Conservation (phyloP, 345 rosid species). For the Bruguiera parviflora region DNA sequence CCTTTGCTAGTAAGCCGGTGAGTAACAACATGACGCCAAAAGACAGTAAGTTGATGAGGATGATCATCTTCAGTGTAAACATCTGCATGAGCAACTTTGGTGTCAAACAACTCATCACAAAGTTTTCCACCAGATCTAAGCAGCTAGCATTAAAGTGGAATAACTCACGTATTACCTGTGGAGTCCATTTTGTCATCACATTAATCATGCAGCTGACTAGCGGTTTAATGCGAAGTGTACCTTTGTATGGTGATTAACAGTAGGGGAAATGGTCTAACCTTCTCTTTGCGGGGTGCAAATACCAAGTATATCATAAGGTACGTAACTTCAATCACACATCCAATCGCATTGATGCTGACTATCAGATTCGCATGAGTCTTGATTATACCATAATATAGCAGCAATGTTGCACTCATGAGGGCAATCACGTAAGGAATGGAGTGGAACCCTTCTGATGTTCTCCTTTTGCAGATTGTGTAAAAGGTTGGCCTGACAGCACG, state of each 20-base stretch:
- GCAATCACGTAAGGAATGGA: conserved; percentile 24
- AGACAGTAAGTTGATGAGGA: conserved; percentile 1
- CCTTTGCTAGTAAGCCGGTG: conserved; percentile 7
- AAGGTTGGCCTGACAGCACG: conserved; percentile 24
- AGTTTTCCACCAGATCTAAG: too few species aligned
- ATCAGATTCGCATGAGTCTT: conserved; percentile 13
- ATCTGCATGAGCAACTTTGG: conserved; percentile 8
- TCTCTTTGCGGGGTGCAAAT: conserved; percentile 15
- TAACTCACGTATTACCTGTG: too few species aligned
- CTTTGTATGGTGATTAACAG: too few species aligned
- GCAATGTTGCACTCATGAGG: conserved; percentile 17
- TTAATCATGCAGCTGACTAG: too few species aligned
- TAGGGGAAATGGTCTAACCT: conserved; percentile 1
- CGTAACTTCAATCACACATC: conserved; percentile 15
- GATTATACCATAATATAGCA: conserved; percentile 18
- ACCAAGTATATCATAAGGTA: conserved; percentile 13
- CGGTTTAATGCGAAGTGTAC: too few species aligned
- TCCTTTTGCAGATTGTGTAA: conserved; percentile 18
- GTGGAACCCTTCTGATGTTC: conserved; percentile 23
- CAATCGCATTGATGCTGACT: conserved; percentile 20
- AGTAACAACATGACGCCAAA: conserved; percentile 9
- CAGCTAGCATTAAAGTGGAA: too few species aligned
- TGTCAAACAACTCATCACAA: background rate
- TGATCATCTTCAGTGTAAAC: conserved; percentile 12
- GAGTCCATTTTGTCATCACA: too few species aligned